Evolutionary conservation across 1,139 yeast species (phyloP).

Genomic region (Kazachstania sp.): DNA sequence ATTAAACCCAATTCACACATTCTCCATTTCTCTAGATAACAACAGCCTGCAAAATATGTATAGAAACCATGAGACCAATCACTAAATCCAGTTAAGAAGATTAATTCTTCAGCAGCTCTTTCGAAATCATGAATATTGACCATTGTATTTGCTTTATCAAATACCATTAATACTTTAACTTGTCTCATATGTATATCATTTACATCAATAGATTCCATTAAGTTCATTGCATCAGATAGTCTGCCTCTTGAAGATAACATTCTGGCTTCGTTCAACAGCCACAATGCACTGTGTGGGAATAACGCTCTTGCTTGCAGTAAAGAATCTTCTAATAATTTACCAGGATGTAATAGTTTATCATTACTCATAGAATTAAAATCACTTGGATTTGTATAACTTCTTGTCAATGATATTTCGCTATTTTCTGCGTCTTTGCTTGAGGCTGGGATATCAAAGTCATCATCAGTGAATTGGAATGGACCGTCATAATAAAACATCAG

Average conservation of each 20-base stretch:
- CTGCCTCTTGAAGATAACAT: slow-evolving; percentile 75
- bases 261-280: slow-evolving; percentile 88
- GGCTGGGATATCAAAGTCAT: slow-evolving; percentile 60
- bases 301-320: slow-evolving; percentile 55
- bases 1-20: slow-evolving; percentile 45
- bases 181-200: slow-evolving; percentile 74
- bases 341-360: slow-evolving; percentile 45
- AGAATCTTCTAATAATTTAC: slow-evolving; percentile 41
- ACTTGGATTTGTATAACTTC: neutral
- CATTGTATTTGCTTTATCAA: slow-evolving; percentile 76
- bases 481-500: slow-evolving; percentile 87
- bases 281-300: slow-evolving; percentile 83
- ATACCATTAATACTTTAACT: slow-evolving; percentile 76
- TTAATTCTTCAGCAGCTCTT: slow-evolving; percentile 68
- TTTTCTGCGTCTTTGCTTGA: neutral
- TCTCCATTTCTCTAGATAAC: slow-evolving; percentile 74
- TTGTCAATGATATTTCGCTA: neutral
- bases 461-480: slow-evolving; percentile 87
- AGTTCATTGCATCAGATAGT: slow-evolving; percentile 56
- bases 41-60: slow-evolving; percentile 76
- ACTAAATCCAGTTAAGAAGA: slow-evolving; percentile 60
- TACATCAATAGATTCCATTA: slow-evolving; percentile 67
- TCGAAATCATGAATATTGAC: slow-evolving; percentile 72
- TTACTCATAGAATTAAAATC: slow-evolving; percentile 33
- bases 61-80: slow-evolving; percentile 91